A percentile compares a stretch with the other conserved stretches of the same genome.
phyloP scores from a whole-genome alignment of 2,329 filamentous ascomycete species.

The Atkinsonella hypoxylon region DNA sequence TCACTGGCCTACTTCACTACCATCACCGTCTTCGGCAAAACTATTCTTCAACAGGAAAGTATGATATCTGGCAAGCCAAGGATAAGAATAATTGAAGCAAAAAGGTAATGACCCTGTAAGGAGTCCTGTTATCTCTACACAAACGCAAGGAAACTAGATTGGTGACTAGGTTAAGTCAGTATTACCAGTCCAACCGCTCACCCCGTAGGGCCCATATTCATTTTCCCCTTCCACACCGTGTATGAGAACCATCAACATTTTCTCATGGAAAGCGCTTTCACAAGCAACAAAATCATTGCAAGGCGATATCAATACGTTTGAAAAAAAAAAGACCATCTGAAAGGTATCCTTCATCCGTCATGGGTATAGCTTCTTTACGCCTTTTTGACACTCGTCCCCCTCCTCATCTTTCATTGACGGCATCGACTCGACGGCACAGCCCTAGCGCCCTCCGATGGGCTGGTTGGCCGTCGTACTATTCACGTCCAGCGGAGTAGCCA shows the following conservation, averaged over 20 bases:
- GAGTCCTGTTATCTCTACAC: background rate
- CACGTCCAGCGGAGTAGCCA: conserved; percentile 2
- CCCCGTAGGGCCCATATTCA: background rate
- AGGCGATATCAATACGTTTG: background rate
- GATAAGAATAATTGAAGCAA: background rate
- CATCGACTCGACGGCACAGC: conserved; percentile 7
- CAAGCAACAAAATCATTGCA: background rate
- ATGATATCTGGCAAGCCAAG: background rate
- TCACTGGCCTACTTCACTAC: background rate
- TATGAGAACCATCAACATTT: background rate
- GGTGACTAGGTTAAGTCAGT: background rate
- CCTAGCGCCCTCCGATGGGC: conserved; percentile 10
- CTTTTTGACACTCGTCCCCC: background rate
- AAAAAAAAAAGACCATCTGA: background rate
- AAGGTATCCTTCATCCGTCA: conserved; percentile 1
- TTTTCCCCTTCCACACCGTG: background rate
- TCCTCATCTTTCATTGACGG: conserved; percentile 2
- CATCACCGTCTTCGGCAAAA: too few relatives aligned
- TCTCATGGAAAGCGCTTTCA: background rate
- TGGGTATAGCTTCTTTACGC: conserved; percentile 10
- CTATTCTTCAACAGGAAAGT: too few relatives aligned
- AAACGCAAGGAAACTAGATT: background rate
- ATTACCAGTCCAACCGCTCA: background rate
- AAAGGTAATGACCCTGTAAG: too few relatives aligned
- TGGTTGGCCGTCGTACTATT: conserved; percentile 1